Evolutionary conservation across 495 filamentous ascomycete species (phyloP), one percentile per base, ranked within the genome.

Genomic region (Arthonia radiata): DNA sequence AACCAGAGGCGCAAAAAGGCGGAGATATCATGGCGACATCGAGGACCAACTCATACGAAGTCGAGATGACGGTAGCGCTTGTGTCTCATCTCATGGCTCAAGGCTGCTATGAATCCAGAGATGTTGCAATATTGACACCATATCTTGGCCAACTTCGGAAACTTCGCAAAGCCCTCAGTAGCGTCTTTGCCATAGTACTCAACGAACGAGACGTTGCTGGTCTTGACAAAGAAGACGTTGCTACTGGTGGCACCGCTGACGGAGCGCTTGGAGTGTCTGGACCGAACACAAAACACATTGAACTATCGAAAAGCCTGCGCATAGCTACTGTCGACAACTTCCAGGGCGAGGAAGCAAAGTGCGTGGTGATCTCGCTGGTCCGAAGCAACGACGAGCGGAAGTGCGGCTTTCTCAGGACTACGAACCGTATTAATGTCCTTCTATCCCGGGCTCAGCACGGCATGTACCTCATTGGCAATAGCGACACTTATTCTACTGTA

Each of bases 311-410:
- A n/a, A 50, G 53, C 8, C 45, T 89, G 2, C 53, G 70, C 15
- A 41, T 79, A 4, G 72, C 79, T n/a, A 86, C 71, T 0, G 65
- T 89, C n/a, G 78, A 86, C 41, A 82, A 79, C 38, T 82, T 82
- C 31, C 75, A 81, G 42, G 73, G 73, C 4, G 76, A 86, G 40
- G 74, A 86, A 37, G 74, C 74, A 9, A 74, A 77, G 28, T 56
- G 83, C 3, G 57, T 86, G 6, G 52, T 86, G n/a, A 56, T 89
- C n/a, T 82, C 76, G 0, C 47, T 86, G 0, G 79, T 86, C 8
- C 57, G 77, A 25, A 74, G 70, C 44, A 86, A 83, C 35, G 30
- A 41, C 2, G 38, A 61, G 14, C 55, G 53, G 22, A 56, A 54
- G n/a, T 64, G 60, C 25, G 78, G 77, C 1, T 90, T 90, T 33